These are phyloP conservation scores for Amanita jacksonii DNA, from an alignment of 768 basidiomycete species.

Conservation along the genomic window DNA sequence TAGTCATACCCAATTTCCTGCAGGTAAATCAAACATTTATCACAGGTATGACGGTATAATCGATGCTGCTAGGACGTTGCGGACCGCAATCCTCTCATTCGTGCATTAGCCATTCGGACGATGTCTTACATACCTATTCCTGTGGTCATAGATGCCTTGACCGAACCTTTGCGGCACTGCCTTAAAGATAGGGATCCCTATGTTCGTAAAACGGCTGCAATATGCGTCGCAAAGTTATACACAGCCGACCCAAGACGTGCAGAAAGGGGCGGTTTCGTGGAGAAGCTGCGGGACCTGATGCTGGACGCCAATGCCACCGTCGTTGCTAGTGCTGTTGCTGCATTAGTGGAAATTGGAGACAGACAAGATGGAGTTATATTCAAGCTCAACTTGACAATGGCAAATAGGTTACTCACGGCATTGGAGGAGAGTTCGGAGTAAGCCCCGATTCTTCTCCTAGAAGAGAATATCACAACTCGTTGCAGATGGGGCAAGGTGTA, in stretches of 20 bases:
- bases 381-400: slow-evolving; percentile 77
- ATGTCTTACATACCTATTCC: slow-evolving; percentile 99
- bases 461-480: slow-evolving; percentile 11
- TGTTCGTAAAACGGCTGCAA: slow-evolving; percentile 96
- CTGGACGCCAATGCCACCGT: slow-evolving; percentile 94
- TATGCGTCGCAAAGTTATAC: slow-evolving; percentile 95
- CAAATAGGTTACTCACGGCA: slow-evolving; percentile 85
- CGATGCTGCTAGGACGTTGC: slow-evolving; percentile 70
- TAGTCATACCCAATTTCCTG: slow-evolving; percentile 85
- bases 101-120: slow-evolving; percentile 93
- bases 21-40: slow-evolving; percentile 42
- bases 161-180: slow-evolving; percentile 87
- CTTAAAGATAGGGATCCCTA: slow-evolving; percentile 94
- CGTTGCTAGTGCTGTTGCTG: slow-evolving; percentile 94
- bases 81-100: slow-evolving; percentile 93
- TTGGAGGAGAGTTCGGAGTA: slow-evolving; percentile 96
- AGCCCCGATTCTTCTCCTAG: slow-evolving; percentile 23
- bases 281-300: slow-evolving; percentile 84
- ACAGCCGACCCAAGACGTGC: slow-evolving; percentile 78
- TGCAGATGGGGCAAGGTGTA: slow-evolving; percentile 97
- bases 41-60: slow-evolving; percentile 4
- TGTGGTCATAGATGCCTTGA: slow-evolving; percentile 72
- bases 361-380: slow-evolving; percentile 91
- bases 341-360: slow-evolving; percentile 94
- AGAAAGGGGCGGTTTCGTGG: slow-evolving; percentile 86